A percentile compares a stretch with the other conserved stretches of the same genome.
Evolutionary conservation across 768 basidiomycete genomes (phyloP).

Genomic region (Hypholoma sublateritium): DNA sequence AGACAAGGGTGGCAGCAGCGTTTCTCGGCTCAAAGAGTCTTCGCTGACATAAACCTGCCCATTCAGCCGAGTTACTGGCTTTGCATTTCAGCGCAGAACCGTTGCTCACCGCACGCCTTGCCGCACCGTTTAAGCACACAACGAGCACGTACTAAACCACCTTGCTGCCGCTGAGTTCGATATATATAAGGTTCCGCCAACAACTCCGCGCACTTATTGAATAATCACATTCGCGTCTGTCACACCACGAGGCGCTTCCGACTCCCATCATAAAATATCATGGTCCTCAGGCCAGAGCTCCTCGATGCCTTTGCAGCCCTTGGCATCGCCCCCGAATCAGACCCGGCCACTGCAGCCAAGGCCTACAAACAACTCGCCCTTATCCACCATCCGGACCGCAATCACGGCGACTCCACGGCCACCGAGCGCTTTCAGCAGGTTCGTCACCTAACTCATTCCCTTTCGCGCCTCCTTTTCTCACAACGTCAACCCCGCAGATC

Average conservation of each 20-base stretch:
- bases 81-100: slow-evolving; percentile 7
- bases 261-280: slow-evolving; percentile 5
- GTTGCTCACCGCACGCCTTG: slow-evolving; percentile 11
- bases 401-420: slow-evolving; percentile 29
- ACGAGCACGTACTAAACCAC: slow-evolving; percentile 6
- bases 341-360: slow-evolving; percentile 22
- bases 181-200: slow-evolving; percentile 10
- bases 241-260: slow-evolving; percentile 16
- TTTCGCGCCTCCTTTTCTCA: slow-evolving; percentile 12
- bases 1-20: slow-evolving; percentile 16
- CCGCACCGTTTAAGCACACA: slow-evolving; percentile 9
- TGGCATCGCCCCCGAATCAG: slow-evolving; percentile 23
- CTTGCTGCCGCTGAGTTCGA: slow-evolving; percentile 7
- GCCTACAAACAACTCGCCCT: slow-evolving; percentile 32
- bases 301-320: slow-evolving; percentile 28
- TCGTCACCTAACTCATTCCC: slow-evolving; percentile 3
- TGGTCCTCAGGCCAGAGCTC: slow-evolving; percentile 27
- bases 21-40: slow-evolving; percentile 17
- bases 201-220: slow-evolving; percentile 20
- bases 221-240: slow-evolving; percentile 20
- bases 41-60: slow-evolving; percentile 20
- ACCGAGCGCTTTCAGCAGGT: slow-evolving; percentile 36
- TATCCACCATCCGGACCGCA: slow-evolving; percentile 34
- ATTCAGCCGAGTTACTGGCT: slow-evolving; percentile 18
- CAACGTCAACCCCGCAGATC: slow-evolving; percentile 24